Evolutionary conservation across 495 filamentous ascomycete genomes (phyloP).

Genomic region (Xylaria castorea): DNA sequence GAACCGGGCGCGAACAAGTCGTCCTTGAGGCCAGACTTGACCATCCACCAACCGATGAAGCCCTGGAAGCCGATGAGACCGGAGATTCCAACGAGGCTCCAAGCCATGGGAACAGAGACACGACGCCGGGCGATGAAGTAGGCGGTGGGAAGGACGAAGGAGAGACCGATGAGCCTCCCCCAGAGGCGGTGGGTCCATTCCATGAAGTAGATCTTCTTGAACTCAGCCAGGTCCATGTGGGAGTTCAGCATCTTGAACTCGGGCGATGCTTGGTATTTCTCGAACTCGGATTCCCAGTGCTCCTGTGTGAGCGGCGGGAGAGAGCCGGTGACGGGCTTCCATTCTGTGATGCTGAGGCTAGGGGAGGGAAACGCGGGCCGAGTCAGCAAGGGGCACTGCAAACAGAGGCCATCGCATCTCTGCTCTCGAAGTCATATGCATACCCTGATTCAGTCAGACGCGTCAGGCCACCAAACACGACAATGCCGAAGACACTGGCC

Average conservation of each 20-base stretch:
- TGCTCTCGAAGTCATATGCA: neutral
- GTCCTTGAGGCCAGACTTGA: slow-evolving; percentile 92
- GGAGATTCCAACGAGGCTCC: slow-evolving; percentile 79
- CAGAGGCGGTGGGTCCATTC: slow-evolving; percentile 97
- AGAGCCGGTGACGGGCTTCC: slow-evolving; percentile 93
- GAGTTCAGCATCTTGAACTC: slow-evolving; percentile 91
- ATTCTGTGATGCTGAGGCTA: slow-evolving; percentile 98
- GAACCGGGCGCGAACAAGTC: slow-evolving; percentile 90
- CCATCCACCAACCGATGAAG: slow-evolving; percentile 99
- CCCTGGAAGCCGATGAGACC: slow-evolving; percentile 94
- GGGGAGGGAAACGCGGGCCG: slow-evolving; percentile 25
- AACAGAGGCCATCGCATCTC: neutral
- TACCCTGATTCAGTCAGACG: slow-evolving; percentile 96
- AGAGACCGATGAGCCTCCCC: slow-evolving; percentile 90
- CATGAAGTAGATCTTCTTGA: slow-evolving; percentile 99
- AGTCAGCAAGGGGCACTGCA: slow-evolving; percentile 25
- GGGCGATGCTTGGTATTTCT: slow-evolving; percentile 86
- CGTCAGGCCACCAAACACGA: slow-evolving; percentile 92
- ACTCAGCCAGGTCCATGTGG: slow-evolving; percentile 88
- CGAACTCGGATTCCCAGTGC: slow-evolving; percentile 91
- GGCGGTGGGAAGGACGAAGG: slow-evolving; percentile 83
- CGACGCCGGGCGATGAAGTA: slow-evolving; percentile 87
- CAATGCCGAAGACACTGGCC: slow-evolving; percentile 92
- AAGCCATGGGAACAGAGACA: slow-evolving; percentile 79
- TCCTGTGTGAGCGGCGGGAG: slow-evolving; percentile 77